Percentiles rank a stretch among this genome's conserved stretches.
phyloP scores from a whole-genome alignment of 768 basidiomycete species.

The Imleria badia region DNA sequence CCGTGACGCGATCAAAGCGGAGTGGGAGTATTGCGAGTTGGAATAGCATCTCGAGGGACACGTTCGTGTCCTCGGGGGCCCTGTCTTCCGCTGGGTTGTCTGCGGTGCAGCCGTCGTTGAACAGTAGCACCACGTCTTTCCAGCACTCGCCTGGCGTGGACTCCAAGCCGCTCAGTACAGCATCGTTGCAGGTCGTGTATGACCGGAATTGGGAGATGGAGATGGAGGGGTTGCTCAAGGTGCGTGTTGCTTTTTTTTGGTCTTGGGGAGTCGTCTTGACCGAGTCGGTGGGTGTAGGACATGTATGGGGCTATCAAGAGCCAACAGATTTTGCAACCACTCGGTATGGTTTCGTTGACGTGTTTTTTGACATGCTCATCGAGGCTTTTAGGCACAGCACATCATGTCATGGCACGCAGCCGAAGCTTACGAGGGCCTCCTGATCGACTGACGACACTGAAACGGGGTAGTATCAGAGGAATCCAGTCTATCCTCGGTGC shows the following conservation, averaged over 20 bases:
- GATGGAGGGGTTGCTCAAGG: constrained; percentile 85
- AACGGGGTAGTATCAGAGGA: constrained; percentile 91
- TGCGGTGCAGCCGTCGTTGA: constrained; percentile 40
- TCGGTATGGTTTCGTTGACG: constrained; percentile 42
- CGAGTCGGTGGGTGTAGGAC: constrained; percentile 51
- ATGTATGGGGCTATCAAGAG: constrained; percentile 92
- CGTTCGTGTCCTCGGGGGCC: constrained; percentile 41
- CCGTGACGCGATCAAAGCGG: constrained; percentile 57
- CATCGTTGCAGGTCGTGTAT: constrained; percentile 43
- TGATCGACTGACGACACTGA: constrained; percentile 74
- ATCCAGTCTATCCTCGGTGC: constrained; percentile 73
- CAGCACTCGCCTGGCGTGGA: constrained; percentile 48
- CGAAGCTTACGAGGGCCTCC: constrained; percentile 70
- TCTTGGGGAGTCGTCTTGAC: background rate
- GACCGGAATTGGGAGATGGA: constrained; percentile 81
- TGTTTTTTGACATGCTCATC: constrained; percentile 57
- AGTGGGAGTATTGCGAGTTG: constrained; percentile 85
- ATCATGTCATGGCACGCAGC: constrained; percentile 53
- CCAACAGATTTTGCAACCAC: constrained; percentile 86
- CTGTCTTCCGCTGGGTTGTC: constrained; percentile 36
- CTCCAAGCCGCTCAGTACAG: constrained; percentile 33
- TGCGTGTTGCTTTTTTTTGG: constrained; percentile 28
- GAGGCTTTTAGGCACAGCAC: constrained; percentile 45
- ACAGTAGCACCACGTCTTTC: constrained; percentile 66
- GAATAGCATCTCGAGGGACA: constrained; percentile 73